Evolutionary conservation across 331 rosid species (phyloP).

Genomic region (Stylosanthes scabra): DNA sequence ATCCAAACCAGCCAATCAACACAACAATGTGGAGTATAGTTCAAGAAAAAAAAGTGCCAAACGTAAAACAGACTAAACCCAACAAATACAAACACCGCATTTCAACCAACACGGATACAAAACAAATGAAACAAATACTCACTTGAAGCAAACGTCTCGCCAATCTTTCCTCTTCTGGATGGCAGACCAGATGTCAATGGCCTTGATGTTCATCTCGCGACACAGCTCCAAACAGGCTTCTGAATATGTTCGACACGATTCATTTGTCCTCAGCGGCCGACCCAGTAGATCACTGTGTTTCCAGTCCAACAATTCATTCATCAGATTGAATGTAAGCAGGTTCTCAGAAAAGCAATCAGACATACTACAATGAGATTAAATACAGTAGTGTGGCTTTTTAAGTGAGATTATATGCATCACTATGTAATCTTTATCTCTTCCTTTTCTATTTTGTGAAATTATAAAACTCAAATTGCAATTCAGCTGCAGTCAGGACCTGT

Average conservation of each 20-base stretch:
- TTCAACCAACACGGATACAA: too few relatives aligned
- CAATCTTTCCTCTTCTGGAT: constrained; percentile 63
- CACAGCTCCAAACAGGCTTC: constrained; percentile 73
- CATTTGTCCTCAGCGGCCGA: constrained; percentile 36
- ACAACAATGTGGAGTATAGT: too few relatives aligned
- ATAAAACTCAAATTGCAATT: neutral
- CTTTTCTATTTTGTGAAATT: neutral
- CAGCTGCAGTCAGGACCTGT: neutral
- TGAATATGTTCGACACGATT: constrained; percentile 57
- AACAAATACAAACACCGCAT: too few relatives aligned
- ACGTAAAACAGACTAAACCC: too few relatives aligned
- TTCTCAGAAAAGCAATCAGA: neutral
- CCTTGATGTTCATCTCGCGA: constrained; percentile 58
- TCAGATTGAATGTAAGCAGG: neutral
- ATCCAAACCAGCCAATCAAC: neutral
- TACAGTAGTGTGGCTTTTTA: too few relatives aligned
- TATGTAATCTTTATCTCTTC: neutral
- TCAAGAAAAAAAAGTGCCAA: too few relatives aligned
- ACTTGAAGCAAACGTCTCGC: constrained; percentile 57
- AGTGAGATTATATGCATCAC: neutral
- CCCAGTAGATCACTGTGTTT: constrained; percentile 31
- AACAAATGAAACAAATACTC: neutral
- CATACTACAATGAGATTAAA: neutral
- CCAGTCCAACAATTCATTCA: constrained; percentile 5
- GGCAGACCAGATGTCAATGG: constrained; percentile 67